phyloP scores from a whole-genome alignment of 116 monocot species.

The Posidonia oceanica region DNA sequence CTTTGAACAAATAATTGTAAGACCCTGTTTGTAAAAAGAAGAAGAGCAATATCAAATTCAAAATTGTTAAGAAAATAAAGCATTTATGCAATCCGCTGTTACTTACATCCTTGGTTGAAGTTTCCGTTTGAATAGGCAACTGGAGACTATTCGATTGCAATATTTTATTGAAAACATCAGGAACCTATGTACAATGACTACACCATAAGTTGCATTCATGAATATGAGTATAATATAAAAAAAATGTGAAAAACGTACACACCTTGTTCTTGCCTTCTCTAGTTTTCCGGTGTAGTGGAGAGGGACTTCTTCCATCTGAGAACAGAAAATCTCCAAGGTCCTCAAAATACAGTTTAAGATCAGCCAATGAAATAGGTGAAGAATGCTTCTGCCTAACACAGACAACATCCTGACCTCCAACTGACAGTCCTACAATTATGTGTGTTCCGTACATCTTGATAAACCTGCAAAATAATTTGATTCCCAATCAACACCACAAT shows the following conservation, averaged over 20 bases:
- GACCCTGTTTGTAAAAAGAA: conserved; percentile 46
- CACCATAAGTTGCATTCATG: conserved; percentile 6
- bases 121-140: conserved; percentile 54
- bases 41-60: conserved; percentile 6
- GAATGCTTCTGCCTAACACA: conserved; percentile 65
- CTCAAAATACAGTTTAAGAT: conserved; percentile 81
- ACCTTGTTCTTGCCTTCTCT: conserved; percentile 82
- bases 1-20: conserved; percentile 77
- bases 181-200: conserved; percentile 37
- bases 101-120: conserved; percentile 86
- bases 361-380: conserved; percentile 56
- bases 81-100: background rate
- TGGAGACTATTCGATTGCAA: conserved; percentile 66
- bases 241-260: background rate
- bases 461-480: conserved; percentile 37
- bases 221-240: background rate
- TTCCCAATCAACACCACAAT: conserved; percentile 6
- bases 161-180: conserved; percentile 74
- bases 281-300: conserved; percentile 56
- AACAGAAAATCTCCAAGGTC: conserved; percentile 90
- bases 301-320: conserved; percentile 66
- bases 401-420: conserved; percentile 86
- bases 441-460: conserved; percentile 89
- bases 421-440: conserved; percentile 69
- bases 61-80: conserved; percentile 3